Conservation (phyloP, 768 basidiomycete genomes). For the Fistulinella prunicolor region DNA sequence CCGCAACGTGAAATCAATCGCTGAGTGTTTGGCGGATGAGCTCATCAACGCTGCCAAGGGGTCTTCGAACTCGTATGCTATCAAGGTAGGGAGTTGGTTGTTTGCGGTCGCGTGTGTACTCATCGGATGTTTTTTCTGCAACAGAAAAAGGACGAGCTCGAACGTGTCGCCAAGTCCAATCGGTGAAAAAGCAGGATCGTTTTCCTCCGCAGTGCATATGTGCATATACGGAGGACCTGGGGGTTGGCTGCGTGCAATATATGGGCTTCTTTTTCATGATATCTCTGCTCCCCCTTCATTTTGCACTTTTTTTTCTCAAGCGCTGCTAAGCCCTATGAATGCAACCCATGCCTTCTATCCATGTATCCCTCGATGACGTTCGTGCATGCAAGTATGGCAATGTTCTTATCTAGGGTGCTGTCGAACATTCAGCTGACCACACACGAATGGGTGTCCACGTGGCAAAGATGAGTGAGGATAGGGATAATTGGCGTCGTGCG, state of each 20-base stretch:
- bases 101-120: not conserved
- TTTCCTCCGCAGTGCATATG: no score
- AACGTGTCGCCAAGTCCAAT: slow-evolving; percentile 99
- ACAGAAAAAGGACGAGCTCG: slow-evolving; percentile 98
- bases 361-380: slow-evolving; percentile 17
- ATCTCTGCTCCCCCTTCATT: slow-evolving; percentile 3
- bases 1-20: slow-evolving; percentile 99
- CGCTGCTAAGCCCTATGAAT: slow-evolving; percentile 20
- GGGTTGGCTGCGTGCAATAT: slow-evolving; percentile 20
- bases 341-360: slow-evolving; percentile 22
- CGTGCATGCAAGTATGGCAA: slow-evolving; percentile 10
- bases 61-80: slow-evolving; percentile 99
- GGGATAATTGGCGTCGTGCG: no score
- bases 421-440: not conserved
- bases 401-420: slow-evolving; percentile 3
- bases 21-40: slow-evolving; percentile 98
- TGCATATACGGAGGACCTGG: slow-evolving; percentile 5
- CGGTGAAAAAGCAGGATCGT: slow-evolving; percentile 59
- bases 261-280: slow-evolving; percentile 17
- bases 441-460: no score
- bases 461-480: no score
- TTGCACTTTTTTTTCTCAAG: slow-evolving; percentile 9
- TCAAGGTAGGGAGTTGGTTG: slow-evolving; percentile 64
- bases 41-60: slow-evolving; percentile 99
- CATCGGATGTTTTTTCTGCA: not conserved